These are phyloP conservation scores for Russula olivacea DNA, from an alignment of 768 basidiomycete genomes.

Conservation along the genomic window DNA sequence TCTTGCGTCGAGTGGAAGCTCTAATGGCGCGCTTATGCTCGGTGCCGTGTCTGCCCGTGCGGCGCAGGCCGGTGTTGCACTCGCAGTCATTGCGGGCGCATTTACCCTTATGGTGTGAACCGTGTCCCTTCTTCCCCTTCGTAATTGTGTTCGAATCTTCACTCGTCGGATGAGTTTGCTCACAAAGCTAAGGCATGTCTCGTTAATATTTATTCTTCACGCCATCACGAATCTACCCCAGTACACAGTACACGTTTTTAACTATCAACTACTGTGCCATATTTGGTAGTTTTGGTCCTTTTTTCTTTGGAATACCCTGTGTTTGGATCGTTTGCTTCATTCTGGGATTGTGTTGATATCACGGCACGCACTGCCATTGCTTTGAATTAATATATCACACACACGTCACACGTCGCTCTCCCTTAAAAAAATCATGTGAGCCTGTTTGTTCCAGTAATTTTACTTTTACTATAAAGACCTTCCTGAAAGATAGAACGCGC, in stretches of 20 bases:
- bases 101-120: constrained; percentile 20
- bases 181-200: neutral
- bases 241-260: neutral
- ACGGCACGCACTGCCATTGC: neutral
- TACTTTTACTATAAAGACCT: neutral
- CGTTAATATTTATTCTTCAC: neutral
- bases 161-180: neutral
- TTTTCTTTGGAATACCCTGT: neutral
- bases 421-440: neutral
- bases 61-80: constrained; percentile 10
- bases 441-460: too few relatives aligned
- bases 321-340: neutral
- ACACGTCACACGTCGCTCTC: neutral
- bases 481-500: neutral
- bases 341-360: neutral
- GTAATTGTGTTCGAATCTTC: neutral
- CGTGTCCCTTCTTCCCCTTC: neutral
- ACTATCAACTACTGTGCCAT: constrained; percentile 1
- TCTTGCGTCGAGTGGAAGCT: neutral
- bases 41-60: constrained; percentile 10
- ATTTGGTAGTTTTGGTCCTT: neutral
- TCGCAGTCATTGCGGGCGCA: constrained; percentile 15
- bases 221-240: neutral
- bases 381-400: neutral
- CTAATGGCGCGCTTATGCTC: neutral